phyloP scores from a whole-genome alignment of 345 rosid genomes.

The Boechera divaricarpa region DNA sequence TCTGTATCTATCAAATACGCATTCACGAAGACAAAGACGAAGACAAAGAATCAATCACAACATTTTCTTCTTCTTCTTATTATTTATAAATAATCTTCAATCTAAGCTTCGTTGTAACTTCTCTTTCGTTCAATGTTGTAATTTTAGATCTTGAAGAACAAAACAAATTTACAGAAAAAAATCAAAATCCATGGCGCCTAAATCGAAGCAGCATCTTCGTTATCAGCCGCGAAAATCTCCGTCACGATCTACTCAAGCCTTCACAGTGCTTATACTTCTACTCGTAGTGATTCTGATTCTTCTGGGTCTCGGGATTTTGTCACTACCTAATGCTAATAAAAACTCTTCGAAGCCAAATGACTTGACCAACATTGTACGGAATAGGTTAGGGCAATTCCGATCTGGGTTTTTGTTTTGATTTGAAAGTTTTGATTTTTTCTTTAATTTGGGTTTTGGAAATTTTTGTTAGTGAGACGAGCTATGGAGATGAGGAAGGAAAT shows the following conservation, averaged over 20 bases:
- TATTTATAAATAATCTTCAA: slow-evolving; percentile 7
- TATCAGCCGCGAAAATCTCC: slow-evolving; percentile 44
- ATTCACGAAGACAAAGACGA: slow-evolving; percentile 27
- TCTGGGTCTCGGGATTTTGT: slow-evolving; percentile 74
- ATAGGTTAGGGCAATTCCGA: slow-evolving; percentile 45
- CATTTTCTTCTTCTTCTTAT: neutral
- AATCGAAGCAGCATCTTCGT: slow-evolving; percentile 43
- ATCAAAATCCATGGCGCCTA: slow-evolving; percentile 35
- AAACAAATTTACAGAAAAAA: neutral
- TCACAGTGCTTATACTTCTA: slow-evolving; percentile 56
- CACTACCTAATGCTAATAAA: slow-evolving; percentile 62
- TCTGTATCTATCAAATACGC: slow-evolving; percentile 34
- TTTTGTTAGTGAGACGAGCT: slow-evolving; percentile 23
- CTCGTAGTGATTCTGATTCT: slow-evolving; percentile 73
- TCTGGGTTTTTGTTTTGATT: neutral
- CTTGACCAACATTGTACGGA: slow-evolving; percentile 69
- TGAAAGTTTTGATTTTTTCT: neutral
- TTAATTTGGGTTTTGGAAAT: slow-evolving; percentile 10
- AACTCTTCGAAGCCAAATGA: slow-evolving; percentile 65
- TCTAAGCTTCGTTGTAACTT: slow-evolving; percentile 12
- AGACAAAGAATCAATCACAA: slow-evolving; percentile 26
- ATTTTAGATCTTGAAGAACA: slow-evolving; percentile 33
- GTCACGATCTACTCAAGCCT: slow-evolving; percentile 60
- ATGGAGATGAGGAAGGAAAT: slow-evolving; percentile 54
- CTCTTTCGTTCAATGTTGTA: slow-evolving; percentile 14